Evolutionary conservation across 192 early-diverging fungal genomes (phyloP).

Genomic region (Piromyces sp.): DNA sequence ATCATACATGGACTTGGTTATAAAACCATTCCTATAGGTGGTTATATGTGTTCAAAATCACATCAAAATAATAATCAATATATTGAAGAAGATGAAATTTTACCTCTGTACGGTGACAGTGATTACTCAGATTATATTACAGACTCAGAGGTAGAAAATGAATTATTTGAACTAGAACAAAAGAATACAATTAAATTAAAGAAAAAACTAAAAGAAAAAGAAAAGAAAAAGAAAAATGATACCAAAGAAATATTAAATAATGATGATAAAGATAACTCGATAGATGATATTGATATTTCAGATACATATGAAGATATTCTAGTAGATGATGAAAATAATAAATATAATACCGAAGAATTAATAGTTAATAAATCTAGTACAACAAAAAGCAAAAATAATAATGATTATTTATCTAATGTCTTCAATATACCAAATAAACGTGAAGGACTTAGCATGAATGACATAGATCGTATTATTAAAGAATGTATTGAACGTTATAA

Average conservation of each 20-base stretch:
- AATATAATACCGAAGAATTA: neutral
- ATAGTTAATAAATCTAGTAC: too few species aligned
- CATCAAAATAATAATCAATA: constrained; percentile 1
- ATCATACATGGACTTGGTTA: neutral
- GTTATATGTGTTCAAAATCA: constrained; percentile 6
- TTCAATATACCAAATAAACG: neutral
- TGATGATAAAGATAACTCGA: neutral
- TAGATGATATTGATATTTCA: neutral
- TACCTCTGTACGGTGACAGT: constrained; percentile 25
- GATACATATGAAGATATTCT: neutral
- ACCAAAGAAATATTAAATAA: neutral
- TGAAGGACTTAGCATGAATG: neutral
- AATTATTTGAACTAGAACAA: neutral
- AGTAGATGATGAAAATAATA: neutral
- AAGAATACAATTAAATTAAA: neutral
- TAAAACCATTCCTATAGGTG: constrained; percentile 3
- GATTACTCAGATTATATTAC: constrained; percentile 2
- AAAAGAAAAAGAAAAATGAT: neutral
- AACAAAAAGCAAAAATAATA: neutral
- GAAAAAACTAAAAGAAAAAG: neutral
- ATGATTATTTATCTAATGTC: neutral
- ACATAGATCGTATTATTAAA: neutral
- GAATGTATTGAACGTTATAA: neutral
- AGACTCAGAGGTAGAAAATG: neutral
- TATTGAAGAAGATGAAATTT: constrained; percentile 5